Conservation (phyloP, 257 asterid species). For the Avicennia marina region DNA sequence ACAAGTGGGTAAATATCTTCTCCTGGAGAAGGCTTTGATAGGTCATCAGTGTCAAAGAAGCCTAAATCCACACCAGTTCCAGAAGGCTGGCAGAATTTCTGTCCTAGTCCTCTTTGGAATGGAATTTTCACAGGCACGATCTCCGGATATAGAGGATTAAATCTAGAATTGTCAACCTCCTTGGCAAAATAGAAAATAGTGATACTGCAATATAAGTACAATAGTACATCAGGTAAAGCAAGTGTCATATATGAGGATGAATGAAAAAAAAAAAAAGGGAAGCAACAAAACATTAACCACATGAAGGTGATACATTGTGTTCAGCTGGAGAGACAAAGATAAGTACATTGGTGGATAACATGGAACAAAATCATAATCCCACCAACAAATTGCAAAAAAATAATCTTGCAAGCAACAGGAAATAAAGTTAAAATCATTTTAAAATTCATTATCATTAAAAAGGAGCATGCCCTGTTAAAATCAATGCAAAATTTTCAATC, state of each 20-base stretch:
- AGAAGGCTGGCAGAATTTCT: constrained; percentile 83
- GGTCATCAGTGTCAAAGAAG: constrained; percentile 72
- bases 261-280: background rate
- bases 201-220: constrained; percentile 46
- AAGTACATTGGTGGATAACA: background rate
- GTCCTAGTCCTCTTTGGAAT: constrained; percentile 71
- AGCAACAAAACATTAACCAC: background rate
- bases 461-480: no score
- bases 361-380: background rate
- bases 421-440: background rate
- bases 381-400: background rate
- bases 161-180: constrained; percentile 60
- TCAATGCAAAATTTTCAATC: no score
- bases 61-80: constrained; percentile 90
- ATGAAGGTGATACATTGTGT: background rate
- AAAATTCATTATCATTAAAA: no score
- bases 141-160: constrained; percentile 70
- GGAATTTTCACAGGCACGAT: constrained; percentile 61
- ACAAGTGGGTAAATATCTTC: constrained; percentile 83
- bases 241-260: constrained; percentile 2
- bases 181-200: constrained; percentile 77
- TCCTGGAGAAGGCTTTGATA: constrained; percentile 62
- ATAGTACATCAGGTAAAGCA: constrained; percentile 12
- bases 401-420: background rate
- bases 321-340: background rate